Evolutionary conservation across 768 basidiomycete species (phyloP).

Genomic region (Amanita fuliginea): DNA sequence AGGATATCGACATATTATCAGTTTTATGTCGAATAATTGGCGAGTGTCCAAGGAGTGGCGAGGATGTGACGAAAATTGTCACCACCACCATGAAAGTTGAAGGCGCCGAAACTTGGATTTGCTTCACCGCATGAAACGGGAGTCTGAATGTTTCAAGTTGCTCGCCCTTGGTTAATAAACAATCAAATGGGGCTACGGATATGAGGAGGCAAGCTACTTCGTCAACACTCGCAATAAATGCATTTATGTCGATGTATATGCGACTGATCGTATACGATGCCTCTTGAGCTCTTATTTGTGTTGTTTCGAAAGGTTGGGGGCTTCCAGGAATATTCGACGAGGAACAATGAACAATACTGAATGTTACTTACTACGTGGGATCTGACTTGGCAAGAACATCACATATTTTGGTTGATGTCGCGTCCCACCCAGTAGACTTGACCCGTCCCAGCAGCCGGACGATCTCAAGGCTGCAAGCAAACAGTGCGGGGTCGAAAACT

Average conservation of each 20-base stretch:
- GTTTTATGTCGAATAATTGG: conserved; percentile 12
- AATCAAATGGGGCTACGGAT: conserved; percentile 3
- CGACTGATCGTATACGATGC: conserved; percentile 27
- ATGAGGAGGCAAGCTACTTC: conserved; percentile 16
- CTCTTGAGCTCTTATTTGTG: conserved; percentile 24
- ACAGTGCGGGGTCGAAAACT: conserved; percentile 32
- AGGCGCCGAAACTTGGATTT: conserved; percentile 14
- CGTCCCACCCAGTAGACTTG: conserved; percentile 39
- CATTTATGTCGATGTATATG: conserved; percentile 39
- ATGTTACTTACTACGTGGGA: conserved; percentile 33
- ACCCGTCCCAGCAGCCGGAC: conserved; percentile 29
- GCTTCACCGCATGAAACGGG: conserved; percentile 23
- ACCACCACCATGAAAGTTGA: conserved; percentile 18
- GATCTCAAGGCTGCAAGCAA: conserved; percentile 26
- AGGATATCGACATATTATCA: conserved; percentile 20
- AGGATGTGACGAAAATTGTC: conserved; percentile 19
- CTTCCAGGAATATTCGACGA: conserved; percentile 18
- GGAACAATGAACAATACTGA: not conserved
- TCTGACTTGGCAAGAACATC: conserved; percentile 34
- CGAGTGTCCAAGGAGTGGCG: conserved; percentile 28
- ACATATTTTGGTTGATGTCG: conserved; percentile 34
- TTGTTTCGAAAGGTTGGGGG: conserved; percentile 47
- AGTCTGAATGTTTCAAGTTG: conserved; percentile 41
- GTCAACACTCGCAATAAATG: conserved; percentile 41
- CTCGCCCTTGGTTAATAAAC: conserved; percentile 25